phyloP scores from a whole-genome alignment of 176 grass and related monocot species.

The Dendrocalamus sinicus region DNA sequence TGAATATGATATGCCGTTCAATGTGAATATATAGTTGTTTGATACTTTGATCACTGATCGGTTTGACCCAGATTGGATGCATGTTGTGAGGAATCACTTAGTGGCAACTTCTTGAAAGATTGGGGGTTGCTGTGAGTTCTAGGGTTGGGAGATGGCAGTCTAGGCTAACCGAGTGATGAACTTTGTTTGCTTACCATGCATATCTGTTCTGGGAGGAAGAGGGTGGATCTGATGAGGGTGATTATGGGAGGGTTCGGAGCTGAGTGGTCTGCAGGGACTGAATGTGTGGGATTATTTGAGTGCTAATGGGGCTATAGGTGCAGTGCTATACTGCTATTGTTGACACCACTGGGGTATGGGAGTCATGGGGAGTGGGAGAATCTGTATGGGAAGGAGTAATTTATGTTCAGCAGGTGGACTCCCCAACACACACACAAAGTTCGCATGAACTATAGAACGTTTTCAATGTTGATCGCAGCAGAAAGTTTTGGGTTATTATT shows the following conservation, averaged over 20 bases:
- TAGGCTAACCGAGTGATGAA: conserved; percentile 10
- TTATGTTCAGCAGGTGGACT: background rate
- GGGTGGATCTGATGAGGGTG: background rate
- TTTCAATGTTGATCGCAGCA: background rate
- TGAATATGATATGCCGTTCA: background rate
- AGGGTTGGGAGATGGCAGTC: background rate
- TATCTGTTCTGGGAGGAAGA: background rate
- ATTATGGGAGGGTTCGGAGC: background rate
- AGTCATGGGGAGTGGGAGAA: background rate
- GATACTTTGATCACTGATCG: background rate
- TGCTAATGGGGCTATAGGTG: background rate
- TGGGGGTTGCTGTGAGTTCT: background rate
- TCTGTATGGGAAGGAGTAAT: background rate
- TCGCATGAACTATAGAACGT: background rate
- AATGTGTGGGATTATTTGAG: conserved; percentile 15
- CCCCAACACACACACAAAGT: background rate
- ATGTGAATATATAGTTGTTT: background rate
- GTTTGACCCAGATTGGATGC: background rate
- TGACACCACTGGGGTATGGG: background rate
- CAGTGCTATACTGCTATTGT: background rate
- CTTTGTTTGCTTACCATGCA: background rate
- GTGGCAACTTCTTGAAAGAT: conserved; percentile 15
- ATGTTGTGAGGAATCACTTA: conserved; percentile 12
- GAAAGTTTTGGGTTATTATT: conserved; percentile 19
- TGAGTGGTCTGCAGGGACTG: background rate